Evolutionary conservation across 2,329 filamentous ascomycete genomes (phyloP), one percentile per base, ranked within the genome.

Genomic region (Chalara sp.): DNA sequence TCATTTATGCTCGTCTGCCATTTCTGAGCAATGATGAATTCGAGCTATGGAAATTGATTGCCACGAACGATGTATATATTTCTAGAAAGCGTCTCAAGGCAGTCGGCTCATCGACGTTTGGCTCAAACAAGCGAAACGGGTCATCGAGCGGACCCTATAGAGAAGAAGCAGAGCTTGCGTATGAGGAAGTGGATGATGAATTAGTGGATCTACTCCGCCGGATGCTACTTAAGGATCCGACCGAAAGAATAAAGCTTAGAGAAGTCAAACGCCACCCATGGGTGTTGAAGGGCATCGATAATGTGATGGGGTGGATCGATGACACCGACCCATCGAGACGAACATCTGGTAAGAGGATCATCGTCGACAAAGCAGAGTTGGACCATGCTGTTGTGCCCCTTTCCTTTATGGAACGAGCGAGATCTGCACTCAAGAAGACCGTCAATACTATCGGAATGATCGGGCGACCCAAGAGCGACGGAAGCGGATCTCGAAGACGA

Each of bases 251-350:
- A 61, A 87, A 88, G 6, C 74, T 99, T 47, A 83, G 85, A 53
- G 92, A 96, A 61, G 92, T 97, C 62, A 97, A 97, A 68, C 85
- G 87, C 53, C 93, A 99, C 65, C 84, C 86, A 5, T 99, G 93
- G 93, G 86, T 97, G 12, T 76, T 92, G 1, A 76, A 84, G 52
- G 90, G 86, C 56, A 80, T 97, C 44, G 72, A 80, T 33, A 85
- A 96, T 59, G 80, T 85, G 37, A 73, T 81, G 32, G 76, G 78
- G 7, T 99, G 93, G 93, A 80, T 96, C n/a, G 89, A 96, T 60
- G 89, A 95, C 56, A 96, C 91, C 1, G 92, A 97, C 62, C 90
- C 91, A 2, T 84, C 82, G 37, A 80, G 84, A 35, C 85, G 85
- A 53, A 85, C 83, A 32, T 81, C 87, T 51, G 90, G 89, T 58